Evolutionary conservation across 352 stramenopile species (phyloP).

Genomic region (Lagenidium sp.): DNA sequence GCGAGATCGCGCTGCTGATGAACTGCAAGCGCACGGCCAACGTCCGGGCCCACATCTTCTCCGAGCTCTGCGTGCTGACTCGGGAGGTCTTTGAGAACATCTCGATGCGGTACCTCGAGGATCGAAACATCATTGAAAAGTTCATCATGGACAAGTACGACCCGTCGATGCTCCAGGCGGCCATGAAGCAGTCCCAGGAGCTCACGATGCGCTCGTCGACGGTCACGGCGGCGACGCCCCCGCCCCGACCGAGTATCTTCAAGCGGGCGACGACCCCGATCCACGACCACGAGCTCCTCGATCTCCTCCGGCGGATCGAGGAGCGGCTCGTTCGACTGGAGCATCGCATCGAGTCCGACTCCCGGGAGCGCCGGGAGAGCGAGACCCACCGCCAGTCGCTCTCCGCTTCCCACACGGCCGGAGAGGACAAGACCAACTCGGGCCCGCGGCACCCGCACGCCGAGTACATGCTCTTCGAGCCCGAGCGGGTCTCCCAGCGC

Average conservation of each 20-base stretch:
- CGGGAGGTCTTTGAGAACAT: conserved; percentile 73
- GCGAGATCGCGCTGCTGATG: conserved; percentile 73
- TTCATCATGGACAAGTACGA: conserved; percentile 86
- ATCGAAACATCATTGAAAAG: conserved; percentile 73
- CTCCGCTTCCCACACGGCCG: background rate
- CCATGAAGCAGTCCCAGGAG: conserved; percentile 68
- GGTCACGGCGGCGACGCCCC: background rate
- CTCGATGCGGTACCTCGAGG: conserved; percentile 62
- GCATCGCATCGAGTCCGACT: conserved; percentile 30
- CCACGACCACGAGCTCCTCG: conserved; percentile 1
- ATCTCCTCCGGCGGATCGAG: conserved; percentile 36
- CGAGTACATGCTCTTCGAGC: conserved; percentile 37
- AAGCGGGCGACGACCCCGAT: conserved; percentile 1
- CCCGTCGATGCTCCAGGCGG: conserved; percentile 54
- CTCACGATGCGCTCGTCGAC: conserved; percentile 32
- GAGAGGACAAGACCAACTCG: too few relatives aligned
- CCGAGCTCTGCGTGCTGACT: conserved; percentile 65
- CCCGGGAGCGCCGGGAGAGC: conserved; percentile 36
- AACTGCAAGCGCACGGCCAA: conserved; percentile 81
- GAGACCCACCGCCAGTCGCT: conserved; percentile 18
- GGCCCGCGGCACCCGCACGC: background rate
- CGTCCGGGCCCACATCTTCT: conserved; percentile 60
- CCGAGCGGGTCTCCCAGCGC: conserved; percentile 52
- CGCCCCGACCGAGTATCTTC: background rate
- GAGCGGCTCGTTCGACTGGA: conserved; percentile 43